Conservation (phyloP, 1,284 basidiomycete genomes). For the Afroboletus lepidellus region DNA sequence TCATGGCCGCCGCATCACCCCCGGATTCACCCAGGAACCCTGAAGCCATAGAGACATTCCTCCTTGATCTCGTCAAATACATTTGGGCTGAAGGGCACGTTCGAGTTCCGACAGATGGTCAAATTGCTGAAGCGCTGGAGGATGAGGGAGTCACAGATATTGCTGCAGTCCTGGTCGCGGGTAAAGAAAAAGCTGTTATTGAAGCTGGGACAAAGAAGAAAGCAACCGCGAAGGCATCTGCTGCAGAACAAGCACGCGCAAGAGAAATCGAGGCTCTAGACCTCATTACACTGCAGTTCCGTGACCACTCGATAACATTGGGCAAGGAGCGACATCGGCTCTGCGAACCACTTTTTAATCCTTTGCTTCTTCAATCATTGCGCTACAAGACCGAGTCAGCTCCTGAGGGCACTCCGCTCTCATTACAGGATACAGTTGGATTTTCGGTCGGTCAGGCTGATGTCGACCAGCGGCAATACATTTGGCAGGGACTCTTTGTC, state of each 20-base stretch:
- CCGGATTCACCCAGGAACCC: constrained; percentile 46
- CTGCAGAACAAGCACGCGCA: constrained; percentile 76
- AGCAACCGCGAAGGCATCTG: constrained; percentile 70
- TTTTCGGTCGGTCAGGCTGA: constrained; percentile 58
- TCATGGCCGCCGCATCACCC: constrained; percentile 64
- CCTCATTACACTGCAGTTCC: constrained; percentile 72
- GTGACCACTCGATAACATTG: constrained; percentile 68
- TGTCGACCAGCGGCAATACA: constrained; percentile 63
- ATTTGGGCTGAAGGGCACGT: constrained; percentile 62
- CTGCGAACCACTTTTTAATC: constrained; percentile 88
- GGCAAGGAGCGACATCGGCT: constrained; percentile 89
- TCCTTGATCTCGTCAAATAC: constrained; percentile 59
- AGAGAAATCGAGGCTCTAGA: constrained; percentile 81
- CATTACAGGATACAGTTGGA: constrained; percentile 66
- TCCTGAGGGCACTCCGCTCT: constrained; percentile 34
- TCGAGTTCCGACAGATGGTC: constrained; percentile 70
- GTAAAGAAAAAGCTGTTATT: constrained; percentile 79
- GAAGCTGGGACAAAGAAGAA: constrained; percentile 78
- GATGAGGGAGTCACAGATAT: constrained; percentile 88
- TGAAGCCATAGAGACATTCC: constrained; percentile 45
- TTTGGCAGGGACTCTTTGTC: constrained; percentile 83
- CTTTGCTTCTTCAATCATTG: constrained; percentile 47
- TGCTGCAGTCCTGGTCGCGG: constrained; percentile 77
- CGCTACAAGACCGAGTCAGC: constrained; percentile 16
- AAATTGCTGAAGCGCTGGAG: constrained; percentile 57